These are phyloP conservation scores for Torrubiella hemipterigena DNA, from an alignment of 2,329 filamentous ascomycete genomes.

Conservation along the genomic window DNA sequence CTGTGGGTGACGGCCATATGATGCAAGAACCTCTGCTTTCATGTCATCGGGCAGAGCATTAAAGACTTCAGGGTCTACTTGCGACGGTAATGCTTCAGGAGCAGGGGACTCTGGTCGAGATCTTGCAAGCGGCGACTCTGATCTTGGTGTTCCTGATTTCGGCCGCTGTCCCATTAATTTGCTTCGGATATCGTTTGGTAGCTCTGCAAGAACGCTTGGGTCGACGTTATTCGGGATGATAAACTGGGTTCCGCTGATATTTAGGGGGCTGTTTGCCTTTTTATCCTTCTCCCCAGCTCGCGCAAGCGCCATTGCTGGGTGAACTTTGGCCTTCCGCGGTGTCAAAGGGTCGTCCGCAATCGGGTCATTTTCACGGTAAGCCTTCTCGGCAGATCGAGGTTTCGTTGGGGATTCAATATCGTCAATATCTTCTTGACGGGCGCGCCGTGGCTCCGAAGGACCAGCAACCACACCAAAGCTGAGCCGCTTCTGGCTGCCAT, in stretches of 20 bases:
- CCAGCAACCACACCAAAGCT: slow-evolving; percentile 50
- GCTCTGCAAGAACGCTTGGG: slow-evolving; percentile 65
- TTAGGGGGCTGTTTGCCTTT: slow-evolving; percentile 56
- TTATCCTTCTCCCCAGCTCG: slow-evolving; percentile 35
- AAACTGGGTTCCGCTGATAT: slow-evolving; percentile 81
- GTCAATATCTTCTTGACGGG: slow-evolving; percentile 37
- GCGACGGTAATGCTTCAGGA: slow-evolving; percentile 47
- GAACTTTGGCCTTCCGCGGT: slow-evolving; percentile 37
- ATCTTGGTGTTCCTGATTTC: slow-evolving; percentile 9
- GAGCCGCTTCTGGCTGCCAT: slow-evolving; percentile 70
- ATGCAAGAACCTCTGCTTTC: slow-evolving; percentile 67
- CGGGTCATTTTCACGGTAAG: slow-evolving; percentile 29
- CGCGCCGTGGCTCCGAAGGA: slow-evolving; percentile 26
- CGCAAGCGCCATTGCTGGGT: slow-evolving; percentile 41
- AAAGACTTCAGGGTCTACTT: slow-evolving; percentile 77
- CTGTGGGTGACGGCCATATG: slow-evolving; percentile 41
- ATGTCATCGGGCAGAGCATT: slow-evolving; percentile 75
- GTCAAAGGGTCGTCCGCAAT: slow-evolving; percentile 44
- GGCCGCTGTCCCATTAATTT: slow-evolving; percentile 53
- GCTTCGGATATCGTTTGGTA: slow-evolving; percentile 72
- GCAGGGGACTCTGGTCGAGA: slow-evolving; percentile 27
- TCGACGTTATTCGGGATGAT: slow-evolving; percentile 78
- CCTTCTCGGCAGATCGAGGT: slow-evolving; percentile 15
- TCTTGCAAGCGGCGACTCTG: slow-evolving; percentile 16
- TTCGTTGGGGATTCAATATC: slow-evolving; percentile 26